A percentile compares a stretch with the other conserved stretches of the same genome.
phyloP scores from a whole-genome alignment of 202 grass and related monocot species.

The Musa balbisiana region DNA sequence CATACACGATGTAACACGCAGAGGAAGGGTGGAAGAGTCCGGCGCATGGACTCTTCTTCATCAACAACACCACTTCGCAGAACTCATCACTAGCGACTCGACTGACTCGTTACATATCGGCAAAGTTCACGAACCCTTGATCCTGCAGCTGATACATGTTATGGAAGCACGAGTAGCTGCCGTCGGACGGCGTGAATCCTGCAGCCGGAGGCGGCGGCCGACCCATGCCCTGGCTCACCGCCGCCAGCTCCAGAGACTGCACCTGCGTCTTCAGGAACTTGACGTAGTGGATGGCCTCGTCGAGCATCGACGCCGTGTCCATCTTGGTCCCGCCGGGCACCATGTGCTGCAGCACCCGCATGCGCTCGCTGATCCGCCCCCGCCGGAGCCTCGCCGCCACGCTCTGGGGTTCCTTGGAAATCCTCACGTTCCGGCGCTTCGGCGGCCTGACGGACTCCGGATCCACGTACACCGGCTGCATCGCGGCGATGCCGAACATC shows the following conservation, averaged over 20 bases:
- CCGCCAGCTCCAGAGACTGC: slow-evolving; percentile 35
- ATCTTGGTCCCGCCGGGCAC: slow-evolving; percentile 55
- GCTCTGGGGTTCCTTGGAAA: slow-evolving; percentile 54
- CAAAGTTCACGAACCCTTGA: background rate
- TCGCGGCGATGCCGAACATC: slow-evolving; percentile 17
- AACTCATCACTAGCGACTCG: background rate
- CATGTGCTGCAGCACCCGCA: slow-evolving; percentile 43
- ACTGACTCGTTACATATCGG: no score
- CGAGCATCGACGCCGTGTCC: slow-evolving; percentile 64
- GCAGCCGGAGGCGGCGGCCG: background rate
- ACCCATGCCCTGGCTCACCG: background rate
- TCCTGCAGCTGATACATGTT: background rate
- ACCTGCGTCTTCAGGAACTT: slow-evolving; percentile 61
- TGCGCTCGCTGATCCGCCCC: slow-evolving; percentile 48
- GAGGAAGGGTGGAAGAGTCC: background rate
- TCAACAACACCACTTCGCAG: background rate
- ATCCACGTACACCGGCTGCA: slow-evolving; percentile 22
- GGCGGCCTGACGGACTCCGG: slow-evolving; percentile 28
- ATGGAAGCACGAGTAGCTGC: background rate
- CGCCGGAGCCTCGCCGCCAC: slow-evolving; percentile 54
- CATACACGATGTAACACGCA: no score
- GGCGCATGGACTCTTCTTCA: background rate
- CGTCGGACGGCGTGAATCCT: background rate
- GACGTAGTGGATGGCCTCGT: slow-evolving; percentile 62
- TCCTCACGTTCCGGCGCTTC: slow-evolving; percentile 34